phyloP scores from a whole-genome alignment of 2,329 filamentous ascomycete genomes.

The Fusarium continuum region DNA sequence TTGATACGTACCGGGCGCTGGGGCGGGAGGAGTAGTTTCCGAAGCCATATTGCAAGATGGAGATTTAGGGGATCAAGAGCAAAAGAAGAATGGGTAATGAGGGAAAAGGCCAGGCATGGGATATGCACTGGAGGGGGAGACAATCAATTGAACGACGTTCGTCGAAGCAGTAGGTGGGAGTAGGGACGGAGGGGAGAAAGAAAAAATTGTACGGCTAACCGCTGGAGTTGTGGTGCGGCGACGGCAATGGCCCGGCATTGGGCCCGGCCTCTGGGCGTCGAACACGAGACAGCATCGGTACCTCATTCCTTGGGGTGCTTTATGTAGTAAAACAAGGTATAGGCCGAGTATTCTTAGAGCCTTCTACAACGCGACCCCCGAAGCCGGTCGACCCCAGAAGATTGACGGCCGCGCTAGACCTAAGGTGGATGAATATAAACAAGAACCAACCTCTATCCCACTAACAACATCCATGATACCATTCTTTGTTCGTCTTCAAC shows the following conservation, averaged over 20 bases:
- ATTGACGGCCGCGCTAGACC: slow-evolving; percentile 37
- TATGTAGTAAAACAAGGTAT: slow-evolving; percentile 17
- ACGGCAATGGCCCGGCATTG: slow-evolving; percentile 44
- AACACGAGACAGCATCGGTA: slow-evolving; percentile 30
- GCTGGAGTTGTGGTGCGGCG: slow-evolving; percentile 38
- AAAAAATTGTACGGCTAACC: slow-evolving; percentile 43
- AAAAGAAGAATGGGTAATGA: slow-evolving; percentile 27
- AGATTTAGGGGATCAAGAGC: slow-evolving; percentile 28
- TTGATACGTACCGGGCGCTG: slow-evolving; percentile 41
- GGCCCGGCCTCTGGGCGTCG: slow-evolving; percentile 19
- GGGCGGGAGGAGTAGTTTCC: slow-evolving; percentile 43
- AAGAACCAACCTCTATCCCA: slow-evolving; percentile 20
- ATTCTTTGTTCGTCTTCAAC: not conserved
- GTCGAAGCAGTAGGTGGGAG: slow-evolving; percentile 35
- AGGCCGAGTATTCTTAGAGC: slow-evolving; percentile 26
- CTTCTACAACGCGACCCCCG: slow-evolving; percentile 16
- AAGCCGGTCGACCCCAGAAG: slow-evolving; percentile 26
- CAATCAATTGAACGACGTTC: slow-evolving; percentile 40
- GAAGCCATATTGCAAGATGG: slow-evolving; percentile 47
- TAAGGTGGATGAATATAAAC: slow-evolving; percentile 47
- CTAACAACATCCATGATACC: slow-evolving; percentile 6
- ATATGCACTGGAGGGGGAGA: slow-evolving; percentile 39
- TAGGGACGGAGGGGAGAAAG: slow-evolving; percentile 39
- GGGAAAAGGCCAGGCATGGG: slow-evolving; percentile 41
- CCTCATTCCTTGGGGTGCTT: slow-evolving; percentile 1